Conservation (phyloP, 805 yeast species). For the Saccharomycopsis sp. region DNA sequence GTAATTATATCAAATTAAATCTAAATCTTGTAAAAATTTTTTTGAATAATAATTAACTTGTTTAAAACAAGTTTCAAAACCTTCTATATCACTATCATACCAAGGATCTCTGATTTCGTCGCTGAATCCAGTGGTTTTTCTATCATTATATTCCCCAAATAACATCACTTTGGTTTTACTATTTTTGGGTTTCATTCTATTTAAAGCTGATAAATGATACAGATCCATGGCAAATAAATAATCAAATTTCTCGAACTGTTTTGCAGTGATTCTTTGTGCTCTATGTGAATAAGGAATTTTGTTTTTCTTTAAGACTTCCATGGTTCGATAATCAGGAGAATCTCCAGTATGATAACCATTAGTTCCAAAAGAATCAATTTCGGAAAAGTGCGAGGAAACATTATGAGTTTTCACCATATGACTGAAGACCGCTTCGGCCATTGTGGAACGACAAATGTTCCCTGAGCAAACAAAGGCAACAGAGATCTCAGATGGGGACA, state of each 20-base stretch:
- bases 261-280: slow-evolving; percentile 3
- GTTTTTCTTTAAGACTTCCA: slow-evolving; percentile 4
- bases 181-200: slow-evolving; percentile 4
- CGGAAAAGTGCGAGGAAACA: slow-evolving; percentile 3
- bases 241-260: slow-evolving; percentile 6
- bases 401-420: slow-evolving; percentile 6
- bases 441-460: slow-evolving; percentile 9
- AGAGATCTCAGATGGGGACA: background rate
- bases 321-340: slow-evolving; percentile 12
- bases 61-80: slow-evolving; percentile 9
- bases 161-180: slow-evolving; percentile 3
- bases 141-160: slow-evolving; percentile 9
- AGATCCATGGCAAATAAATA: slow-evolving; percentile 13
- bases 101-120: slow-evolving; percentile 11
- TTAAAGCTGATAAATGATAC: slow-evolving; percentile 6
- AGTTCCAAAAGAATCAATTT: slow-evolving; percentile 14
- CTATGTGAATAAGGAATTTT: slow-evolving; percentile 6
- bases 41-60: slow-evolving; percentile 6
- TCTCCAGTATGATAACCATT: slow-evolving; percentile 13
- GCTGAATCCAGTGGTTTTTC: slow-evolving; percentile 2
- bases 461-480: slow-evolving; percentile 11
- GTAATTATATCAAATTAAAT: too few relatives aligned
- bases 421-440: slow-evolving; percentile 12
- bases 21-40: slow-evolving; percentile 7
- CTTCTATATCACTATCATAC: slow-evolving; percentile 11